Percentiles rank a stretch among this genome's conserved stretches.
Conservation (phyloP, 164 flowering plant species). For the Aristolochia contorta region DNA sequence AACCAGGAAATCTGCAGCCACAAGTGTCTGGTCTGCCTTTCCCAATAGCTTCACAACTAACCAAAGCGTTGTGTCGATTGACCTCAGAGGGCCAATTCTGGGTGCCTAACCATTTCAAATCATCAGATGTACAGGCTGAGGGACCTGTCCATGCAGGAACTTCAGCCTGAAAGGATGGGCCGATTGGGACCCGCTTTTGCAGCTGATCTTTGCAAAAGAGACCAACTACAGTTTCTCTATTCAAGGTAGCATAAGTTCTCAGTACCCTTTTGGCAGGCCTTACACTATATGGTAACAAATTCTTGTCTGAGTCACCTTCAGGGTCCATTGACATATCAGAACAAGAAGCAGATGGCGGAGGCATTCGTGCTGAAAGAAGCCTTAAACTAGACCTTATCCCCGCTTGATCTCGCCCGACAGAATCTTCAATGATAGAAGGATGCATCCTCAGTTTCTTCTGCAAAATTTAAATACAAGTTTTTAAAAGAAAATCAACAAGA, state of each 20-base stretch:
- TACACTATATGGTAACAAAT: constrained; percentile 3
- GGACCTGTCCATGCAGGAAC: constrained; percentile 62
- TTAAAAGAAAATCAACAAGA: too few species aligned
- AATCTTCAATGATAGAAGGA: constrained; percentile 72
- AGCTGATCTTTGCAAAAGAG: constrained; percentile 13
- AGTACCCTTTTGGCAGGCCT: constrained; percentile 6
- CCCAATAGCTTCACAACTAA: constrained; percentile 53
- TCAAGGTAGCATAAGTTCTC: constrained; percentile 14
- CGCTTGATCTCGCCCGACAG: constrained; percentile 19
- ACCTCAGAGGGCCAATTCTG: constrained; percentile 54
- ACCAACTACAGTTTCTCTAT: constrained; percentile 14
- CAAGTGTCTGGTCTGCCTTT: constrained; percentile 68
- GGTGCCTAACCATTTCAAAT: constrained; percentile 68
- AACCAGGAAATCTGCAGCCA: constrained; percentile 46
- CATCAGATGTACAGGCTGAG: constrained; percentile 18
- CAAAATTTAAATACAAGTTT: background rate
- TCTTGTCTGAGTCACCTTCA: constrained; percentile 13
- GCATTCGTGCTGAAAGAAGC: constrained; percentile 20
- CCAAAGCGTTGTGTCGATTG: constrained; percentile 10
- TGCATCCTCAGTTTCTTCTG: constrained; percentile 70
- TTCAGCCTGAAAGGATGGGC: constrained; percentile 51
- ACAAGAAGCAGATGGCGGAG: constrained; percentile 11
- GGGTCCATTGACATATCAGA: constrained; percentile 17
- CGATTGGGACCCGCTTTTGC: constrained; percentile 33
- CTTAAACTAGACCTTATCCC: constrained; percentile 34